Evolutionary conservation across 2,329 filamentous ascomycete genomes (phyloP).

Genomic region (Exophiala alcalophila): DNA sequence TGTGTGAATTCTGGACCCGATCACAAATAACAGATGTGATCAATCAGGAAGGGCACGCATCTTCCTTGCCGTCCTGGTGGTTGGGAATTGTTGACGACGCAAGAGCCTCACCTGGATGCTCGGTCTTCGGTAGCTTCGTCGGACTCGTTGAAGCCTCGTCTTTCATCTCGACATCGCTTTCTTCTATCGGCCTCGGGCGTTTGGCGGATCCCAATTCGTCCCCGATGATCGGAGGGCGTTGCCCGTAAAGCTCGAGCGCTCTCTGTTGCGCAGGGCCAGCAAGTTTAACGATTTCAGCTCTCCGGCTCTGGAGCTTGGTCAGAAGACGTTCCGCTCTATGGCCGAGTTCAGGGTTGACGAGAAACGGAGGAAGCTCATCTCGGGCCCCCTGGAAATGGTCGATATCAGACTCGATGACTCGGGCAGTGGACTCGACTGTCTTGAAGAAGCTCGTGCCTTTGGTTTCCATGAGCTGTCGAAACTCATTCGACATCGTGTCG

Average conservation of each 20-base stretch:
- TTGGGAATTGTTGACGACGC: no score
- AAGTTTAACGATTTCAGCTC: neutral
- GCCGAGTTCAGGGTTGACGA: neutral
- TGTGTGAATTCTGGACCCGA: no score
- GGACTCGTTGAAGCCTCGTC: no score
- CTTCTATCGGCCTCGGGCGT: no score
- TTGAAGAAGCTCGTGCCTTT: neutral
- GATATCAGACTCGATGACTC: neutral
- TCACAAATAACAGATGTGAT: no score
- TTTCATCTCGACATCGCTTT: no score
- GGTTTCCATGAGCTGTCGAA: neutral
- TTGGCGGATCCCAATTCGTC: no score
- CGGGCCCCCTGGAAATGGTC: neutral
- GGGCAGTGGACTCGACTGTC: neutral
- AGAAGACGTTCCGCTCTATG: neutral
- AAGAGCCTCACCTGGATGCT: no score
- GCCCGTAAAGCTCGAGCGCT: slow-evolving; percentile 1
- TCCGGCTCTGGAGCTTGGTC: neutral
- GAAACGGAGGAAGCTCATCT: neutral
- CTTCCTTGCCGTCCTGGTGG: no score
- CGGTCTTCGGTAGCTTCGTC: no score
- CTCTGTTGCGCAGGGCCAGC: slow-evolving; percentile 1
- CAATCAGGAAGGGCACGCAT: no score
- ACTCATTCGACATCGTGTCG: neutral
- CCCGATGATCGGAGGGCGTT: no score